Base-by-base conservation (phyloP, 768 basidiomycete genomes). In the Tylopilus sp. region DNA sequence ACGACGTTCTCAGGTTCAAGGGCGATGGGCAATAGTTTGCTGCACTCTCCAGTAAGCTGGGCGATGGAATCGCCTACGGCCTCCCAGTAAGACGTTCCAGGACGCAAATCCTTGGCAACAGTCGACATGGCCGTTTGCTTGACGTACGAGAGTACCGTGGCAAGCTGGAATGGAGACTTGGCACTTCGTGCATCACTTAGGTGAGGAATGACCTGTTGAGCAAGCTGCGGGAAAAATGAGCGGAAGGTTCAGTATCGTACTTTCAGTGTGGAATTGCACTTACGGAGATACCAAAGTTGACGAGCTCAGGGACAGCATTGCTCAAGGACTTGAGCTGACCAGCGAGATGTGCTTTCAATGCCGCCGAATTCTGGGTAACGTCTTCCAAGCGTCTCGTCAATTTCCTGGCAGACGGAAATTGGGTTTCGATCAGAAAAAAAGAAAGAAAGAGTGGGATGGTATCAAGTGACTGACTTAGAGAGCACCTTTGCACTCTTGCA, bases 241-340 rank as follows among this genome's bases (percentile, higher is more conserved):
- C 21, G 13, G 6, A 44, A 53, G 15, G 20, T 30, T 62, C 30
- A 53, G 28, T 22, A 5, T 33, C 15, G 6, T 7, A 31, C 12
- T 22, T 20, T 3, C 36, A 18, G 26, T 23, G 15, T 13, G 25
- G 6, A 46, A 42, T 28, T 13, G 39, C 9, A 66, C 84, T 48
- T 53, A 91, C 92, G 47, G 89, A 88, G 49, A 97, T 89, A 64
- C 91, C 91, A 65, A 95, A 91, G 69, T 95, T 91, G 57, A 93
- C 86, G 10, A 93, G 79, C 53, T 90, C 89, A 1, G 85, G 82
- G 1, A 91, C 83, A 25, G 79, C 73, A 50, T 87, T 83, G 60
- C 80, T 82, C n/a, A 92, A 67, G 3, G 76, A 75, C 54, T 87
- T 82, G 63, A 94, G 79, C 41, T 88, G 87, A 3, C 85, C 80